A percentile compares a stretch with the other conserved stretches of the same genome.
These are phyloP conservation scores for Syzygium jambos DNA, from an alignment of 345 rosid species.

Conservation along the genomic window DNA sequence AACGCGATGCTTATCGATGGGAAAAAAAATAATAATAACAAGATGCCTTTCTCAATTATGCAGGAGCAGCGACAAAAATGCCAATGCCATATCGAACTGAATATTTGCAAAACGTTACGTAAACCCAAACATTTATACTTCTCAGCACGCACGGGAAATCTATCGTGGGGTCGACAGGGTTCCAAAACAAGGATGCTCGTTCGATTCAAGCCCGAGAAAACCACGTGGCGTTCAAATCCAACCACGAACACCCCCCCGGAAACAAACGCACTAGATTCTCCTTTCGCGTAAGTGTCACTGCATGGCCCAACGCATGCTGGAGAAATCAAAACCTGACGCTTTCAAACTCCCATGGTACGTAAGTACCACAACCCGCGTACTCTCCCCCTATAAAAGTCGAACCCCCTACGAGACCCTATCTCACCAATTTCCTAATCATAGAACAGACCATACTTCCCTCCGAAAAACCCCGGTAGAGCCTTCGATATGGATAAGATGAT, in stretches of 20 bases:
- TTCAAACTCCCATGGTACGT: neutral
- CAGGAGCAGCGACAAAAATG: neutral
- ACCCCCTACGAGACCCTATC: neutral
- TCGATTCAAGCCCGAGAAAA: neutral
- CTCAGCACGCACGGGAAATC: neutral
- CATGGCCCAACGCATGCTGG: constrained; percentile 7
- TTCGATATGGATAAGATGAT: neutral
- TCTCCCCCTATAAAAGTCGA: neutral
- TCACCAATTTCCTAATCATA: neutral
- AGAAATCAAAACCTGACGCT: neutral
- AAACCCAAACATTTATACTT: neutral
- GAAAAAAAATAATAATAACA: neutral
- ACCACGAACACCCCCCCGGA: neutral
- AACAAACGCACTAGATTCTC: constrained; percentile 3
- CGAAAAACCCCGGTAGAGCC: neutral
- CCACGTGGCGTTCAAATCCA: neutral
- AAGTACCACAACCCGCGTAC: neutral
- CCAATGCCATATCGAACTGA: neutral
- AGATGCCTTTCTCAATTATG: neutral
- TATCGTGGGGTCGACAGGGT: neutral
- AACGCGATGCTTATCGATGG: neutral
- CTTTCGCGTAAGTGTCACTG: constrained; percentile 18
- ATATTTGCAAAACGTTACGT: neutral
- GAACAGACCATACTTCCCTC: neutral
- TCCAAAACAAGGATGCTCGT: neutral